A percentile compares a stretch with the other conserved stretches of the same genome.
phyloP scores from a whole-genome alignment of 2,329 filamentous ascomycete genomes.

The Verticillium zaregamsianum region DNA sequence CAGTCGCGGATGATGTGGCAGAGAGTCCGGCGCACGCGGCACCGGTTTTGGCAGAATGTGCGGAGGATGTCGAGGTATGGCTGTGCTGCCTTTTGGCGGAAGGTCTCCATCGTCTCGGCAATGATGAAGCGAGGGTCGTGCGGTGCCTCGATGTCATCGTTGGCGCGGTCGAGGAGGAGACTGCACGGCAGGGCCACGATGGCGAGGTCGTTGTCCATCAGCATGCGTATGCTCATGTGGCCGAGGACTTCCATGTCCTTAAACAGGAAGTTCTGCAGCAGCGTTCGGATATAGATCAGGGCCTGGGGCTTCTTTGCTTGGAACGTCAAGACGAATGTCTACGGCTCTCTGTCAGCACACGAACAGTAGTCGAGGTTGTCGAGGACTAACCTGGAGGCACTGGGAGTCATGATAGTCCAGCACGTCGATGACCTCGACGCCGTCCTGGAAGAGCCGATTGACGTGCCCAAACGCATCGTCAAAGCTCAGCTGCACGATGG shows the following conservation, averaged over 20 bases:
- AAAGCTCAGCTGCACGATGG: conserved; percentile 75
- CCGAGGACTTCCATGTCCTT: conserved; percentile 67
- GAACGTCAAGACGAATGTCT: conserved; percentile 72
- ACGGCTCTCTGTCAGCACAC: neutral
- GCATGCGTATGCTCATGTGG: conserved; percentile 62
- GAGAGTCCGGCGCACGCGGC: conserved; percentile 82
- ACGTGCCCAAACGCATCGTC: conserved; percentile 69
- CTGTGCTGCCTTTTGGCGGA: conserved; percentile 57
- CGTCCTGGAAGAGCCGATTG: conserved; percentile 67
- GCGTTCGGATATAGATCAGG: conserved; percentile 74
- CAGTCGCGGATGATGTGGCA: conserved; percentile 79
- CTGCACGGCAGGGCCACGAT: conserved; percentile 71
- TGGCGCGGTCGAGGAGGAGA: conserved; percentile 65
- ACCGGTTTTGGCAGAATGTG: conserved; percentile 84
- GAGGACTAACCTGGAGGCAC: conserved; percentile 58
- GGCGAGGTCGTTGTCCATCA: conserved; percentile 79
- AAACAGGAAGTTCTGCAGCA: conserved; percentile 73
- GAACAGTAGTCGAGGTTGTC: neutral
- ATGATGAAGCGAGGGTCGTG: conserved; percentile 72
- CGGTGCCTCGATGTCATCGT: conserved; percentile 71
- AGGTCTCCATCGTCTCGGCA: conserved; percentile 67
- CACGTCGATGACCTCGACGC: conserved; percentile 62
- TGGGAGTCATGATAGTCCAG: conserved; percentile 65
- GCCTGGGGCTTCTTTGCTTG: conserved; percentile 79
- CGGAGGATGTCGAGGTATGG: conserved; percentile 81